A percentile compares a stretch with the other conserved stretches of the same genome.
Evolutionary conservation across 176 grass and related monocot genomes (phyloP).

Genomic region (Avena sativa): DNA sequence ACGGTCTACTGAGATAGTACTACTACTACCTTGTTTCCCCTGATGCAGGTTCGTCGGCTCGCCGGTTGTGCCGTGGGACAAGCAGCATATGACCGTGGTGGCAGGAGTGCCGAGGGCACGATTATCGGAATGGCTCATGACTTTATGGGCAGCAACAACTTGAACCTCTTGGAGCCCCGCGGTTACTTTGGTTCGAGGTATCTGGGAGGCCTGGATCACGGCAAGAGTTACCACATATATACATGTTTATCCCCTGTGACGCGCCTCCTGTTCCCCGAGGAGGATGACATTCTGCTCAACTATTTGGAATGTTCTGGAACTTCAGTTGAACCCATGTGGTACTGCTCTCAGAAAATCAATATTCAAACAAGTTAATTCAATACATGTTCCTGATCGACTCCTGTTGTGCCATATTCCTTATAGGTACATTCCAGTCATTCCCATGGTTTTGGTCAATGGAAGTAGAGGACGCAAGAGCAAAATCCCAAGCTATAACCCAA

Average conservation of each 20-base stretch:
- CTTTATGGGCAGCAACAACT: slow-evolving; percentile 69
- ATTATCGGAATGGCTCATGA: slow-evolving; percentile 70
- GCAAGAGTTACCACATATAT: slow-evolving; percentile 35
- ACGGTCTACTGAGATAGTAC: too few relatives aligned
- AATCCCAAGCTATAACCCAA: slow-evolving; percentile 64
- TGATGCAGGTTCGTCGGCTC: slow-evolving; percentile 49
- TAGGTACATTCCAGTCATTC: slow-evolving; percentile 67
- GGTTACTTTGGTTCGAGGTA: slow-evolving; percentile 63
- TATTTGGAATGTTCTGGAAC: slow-evolving; percentile 81
- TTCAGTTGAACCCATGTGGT: slow-evolving; percentile 86
- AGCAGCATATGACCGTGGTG: slow-evolving; percentile 52
- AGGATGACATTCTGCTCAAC: slow-evolving; percentile 77
- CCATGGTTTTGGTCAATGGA: slow-evolving; percentile 62
- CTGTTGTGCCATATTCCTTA: slow-evolving; percentile 22
- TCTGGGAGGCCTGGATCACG: slow-evolving; percentile 46
- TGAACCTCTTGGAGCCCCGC: slow-evolving; percentile 52
- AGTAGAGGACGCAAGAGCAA: slow-evolving; percentile 47
- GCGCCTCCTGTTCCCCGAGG: slow-evolving; percentile 67
- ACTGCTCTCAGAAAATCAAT: slow-evolving; percentile 2
- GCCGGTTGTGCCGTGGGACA: slow-evolving; percentile 56
- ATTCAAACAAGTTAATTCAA: not conserved
- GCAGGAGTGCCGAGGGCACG: slow-evolving; percentile 40
- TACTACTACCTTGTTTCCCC: not conserved
- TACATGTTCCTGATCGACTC: not conserved
- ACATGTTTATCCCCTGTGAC: slow-evolving; percentile 53